phyloP scores from a whole-genome alignment of 2,329 filamentous ascomycete species.

The Diaporthe sp. region DNA sequence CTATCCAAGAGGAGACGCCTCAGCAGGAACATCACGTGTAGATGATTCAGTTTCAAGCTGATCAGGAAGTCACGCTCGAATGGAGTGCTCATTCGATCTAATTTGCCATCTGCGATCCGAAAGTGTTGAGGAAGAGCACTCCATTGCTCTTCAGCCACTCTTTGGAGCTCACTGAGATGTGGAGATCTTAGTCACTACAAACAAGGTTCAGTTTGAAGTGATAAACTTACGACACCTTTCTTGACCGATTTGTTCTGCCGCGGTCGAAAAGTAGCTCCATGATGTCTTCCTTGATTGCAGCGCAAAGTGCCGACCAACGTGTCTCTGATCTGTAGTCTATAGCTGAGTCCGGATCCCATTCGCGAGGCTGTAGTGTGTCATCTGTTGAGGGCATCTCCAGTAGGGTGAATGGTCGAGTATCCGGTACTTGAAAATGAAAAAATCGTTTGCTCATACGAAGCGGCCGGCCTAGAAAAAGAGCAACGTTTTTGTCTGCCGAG shows the following conservation, averaged over 20 bases:
- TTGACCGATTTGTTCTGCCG: not conserved
- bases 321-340: not conserved
- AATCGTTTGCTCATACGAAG: not conserved
- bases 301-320: too few species aligned
- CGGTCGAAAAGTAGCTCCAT: too few species aligned
- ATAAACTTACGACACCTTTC: not conserved
- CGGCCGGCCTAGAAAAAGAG: not conserved
- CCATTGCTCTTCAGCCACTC: not conserved
- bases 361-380: not conserved
- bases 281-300: too few species aligned
- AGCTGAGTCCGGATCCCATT: not conserved
- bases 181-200: not conserved
- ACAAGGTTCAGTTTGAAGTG: not conserved
- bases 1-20: not conserved
- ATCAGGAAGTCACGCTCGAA: conserved; percentile 3
- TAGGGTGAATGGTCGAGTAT: not conserved
- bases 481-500: not conserved
- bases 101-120: not conserved
- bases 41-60: not conserved
- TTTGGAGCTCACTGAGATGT: not conserved
- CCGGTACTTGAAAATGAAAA: not conserved
- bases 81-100: not conserved
- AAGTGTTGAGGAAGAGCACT: not conserved
- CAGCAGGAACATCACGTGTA: not conserved
- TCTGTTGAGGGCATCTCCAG: not conserved